These are phyloP conservation scores for Dothiorella sarmentorum DNA, from an alignment of 2,329 filamentous ascomycete species.

Conservation along the genomic window DNA sequence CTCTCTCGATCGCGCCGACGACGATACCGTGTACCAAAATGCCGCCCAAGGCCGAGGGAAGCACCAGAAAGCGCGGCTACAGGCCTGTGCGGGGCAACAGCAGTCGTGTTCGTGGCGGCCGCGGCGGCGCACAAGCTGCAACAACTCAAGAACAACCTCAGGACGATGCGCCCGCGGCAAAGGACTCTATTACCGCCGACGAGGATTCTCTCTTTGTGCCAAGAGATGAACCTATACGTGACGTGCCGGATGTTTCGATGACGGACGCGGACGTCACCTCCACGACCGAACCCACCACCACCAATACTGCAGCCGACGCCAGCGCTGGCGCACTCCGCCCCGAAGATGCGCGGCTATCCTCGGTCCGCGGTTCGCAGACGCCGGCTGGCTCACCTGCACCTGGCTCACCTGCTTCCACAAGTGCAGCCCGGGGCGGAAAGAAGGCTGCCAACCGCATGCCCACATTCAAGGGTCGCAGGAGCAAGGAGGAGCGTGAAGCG, in stretches of 20 bases:
- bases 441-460: conserved; percentile 33
- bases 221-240: conserved; percentile 9
- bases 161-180: conserved; percentile 21
- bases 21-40: conserved; percentile 22
- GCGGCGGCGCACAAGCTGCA: conserved; percentile 22
- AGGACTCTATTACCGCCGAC: conserved; percentile 9
- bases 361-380: conserved; percentile 4
- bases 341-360: not conserved
- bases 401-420: conserved; percentile 31
- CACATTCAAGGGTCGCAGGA: conserved; percentile 43
- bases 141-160: conserved; percentile 22
- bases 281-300: not conserved
- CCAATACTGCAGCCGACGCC: not conserved
- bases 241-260: conserved; percentile 14
- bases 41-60: conserved; percentile 29
- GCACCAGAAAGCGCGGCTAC: conserved; percentile 23
- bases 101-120: conserved; percentile 20
- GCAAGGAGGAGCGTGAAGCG: conserved; percentile 44
- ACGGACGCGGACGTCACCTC: not conserved
- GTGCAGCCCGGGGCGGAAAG: conserved; percentile 29
- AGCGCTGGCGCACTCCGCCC: conserved; percentile 3
- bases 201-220: conserved; percentile 22
- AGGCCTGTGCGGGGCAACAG: conserved; percentile 23
- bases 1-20: not conserved
- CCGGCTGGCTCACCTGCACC: conserved; percentile 23